Percentiles rank a stretch among this genome's conserved stretches.
Evolutionary conservation across 164 flowering plant genomes (phyloP).

Genomic region (Berberis thunbergii): DNA sequence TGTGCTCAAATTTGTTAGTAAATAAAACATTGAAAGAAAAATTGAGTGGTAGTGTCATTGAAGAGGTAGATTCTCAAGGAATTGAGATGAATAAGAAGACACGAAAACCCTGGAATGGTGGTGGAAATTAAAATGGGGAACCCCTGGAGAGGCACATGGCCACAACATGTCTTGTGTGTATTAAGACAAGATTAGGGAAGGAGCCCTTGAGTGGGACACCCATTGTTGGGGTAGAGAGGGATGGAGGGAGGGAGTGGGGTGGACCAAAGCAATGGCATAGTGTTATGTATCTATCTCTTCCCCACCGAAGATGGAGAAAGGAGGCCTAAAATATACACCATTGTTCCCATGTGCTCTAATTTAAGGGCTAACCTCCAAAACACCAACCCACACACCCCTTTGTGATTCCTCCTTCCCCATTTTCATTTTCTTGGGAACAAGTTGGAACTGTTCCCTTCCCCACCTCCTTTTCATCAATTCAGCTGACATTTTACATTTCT

Average conservation of each 20-base stretch:
- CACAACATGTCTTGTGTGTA: slow-evolving; percentile 52
- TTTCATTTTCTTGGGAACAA: slow-evolving; percentile 19
- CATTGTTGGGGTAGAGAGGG: slow-evolving; percentile 22
- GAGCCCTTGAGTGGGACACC: slow-evolving; percentile 35
- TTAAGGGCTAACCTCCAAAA: slow-evolving; percentile 70
- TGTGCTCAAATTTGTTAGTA: background rate
- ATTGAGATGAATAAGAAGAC: background rate
- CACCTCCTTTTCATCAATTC: no score
- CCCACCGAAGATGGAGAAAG: slow-evolving; percentile 45
- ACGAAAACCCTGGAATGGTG: background rate
- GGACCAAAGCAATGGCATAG: slow-evolving; percentile 23
- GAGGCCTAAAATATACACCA: slow-evolving; percentile 48
- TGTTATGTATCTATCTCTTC: slow-evolving; percentile 9
- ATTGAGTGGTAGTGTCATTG: background rate
- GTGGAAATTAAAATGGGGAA: slow-evolving; percentile 19
- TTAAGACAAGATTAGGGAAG: slow-evolving; percentile 55
- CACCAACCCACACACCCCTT: slow-evolving; percentile 37
- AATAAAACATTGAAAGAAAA: background rate
- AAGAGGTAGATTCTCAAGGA: background rate
- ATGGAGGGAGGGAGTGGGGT: slow-evolving; percentile 13
- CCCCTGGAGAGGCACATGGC: slow-evolving; percentile 41
- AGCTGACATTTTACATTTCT: background rate
- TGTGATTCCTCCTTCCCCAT: slow-evolving; percentile 13
- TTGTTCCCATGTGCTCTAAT: slow-evolving; percentile 78
- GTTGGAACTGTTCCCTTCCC: background rate